Percentiles rank a stretch among this genome's conserved stretches.
Conservation (phyloP, 495 filamentous ascomycete genomes). For the Aspergillus biplanus region DNA sequence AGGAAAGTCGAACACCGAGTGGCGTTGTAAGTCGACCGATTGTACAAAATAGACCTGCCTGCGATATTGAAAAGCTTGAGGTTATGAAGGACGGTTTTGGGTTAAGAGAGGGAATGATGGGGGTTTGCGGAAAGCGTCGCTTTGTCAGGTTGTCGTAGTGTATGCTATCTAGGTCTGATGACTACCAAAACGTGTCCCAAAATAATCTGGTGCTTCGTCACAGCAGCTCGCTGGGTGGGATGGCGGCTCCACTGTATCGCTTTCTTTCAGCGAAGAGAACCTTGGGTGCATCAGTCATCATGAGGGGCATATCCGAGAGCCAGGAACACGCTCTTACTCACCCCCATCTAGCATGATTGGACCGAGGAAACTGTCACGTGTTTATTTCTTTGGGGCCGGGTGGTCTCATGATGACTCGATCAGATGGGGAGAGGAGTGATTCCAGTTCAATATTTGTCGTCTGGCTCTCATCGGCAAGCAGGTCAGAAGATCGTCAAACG, state of each 20-base stretch:
- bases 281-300: conserved; percentile 14
- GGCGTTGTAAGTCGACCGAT: not conserved
- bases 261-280: conserved; percentile 1
- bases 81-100: too few species aligned
- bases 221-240: not conserved
- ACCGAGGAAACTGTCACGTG: not conserved
- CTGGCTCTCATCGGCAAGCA: not conserved
- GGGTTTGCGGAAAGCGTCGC: not conserved
- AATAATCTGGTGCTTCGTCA: not conserved
- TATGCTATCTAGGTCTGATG: conserved; percentile 8
- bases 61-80: too few species aligned
- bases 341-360: not conserved
- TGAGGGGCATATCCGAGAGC: not conserved
- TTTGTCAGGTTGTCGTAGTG: not conserved
- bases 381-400: not conserved
- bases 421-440: not conserved
- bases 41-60: not conserved
- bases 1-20: not conserved
- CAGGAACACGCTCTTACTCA: not conserved
- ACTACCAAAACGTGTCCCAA: conserved; percentile 11
- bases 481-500: not conserved
- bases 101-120: not conserved
- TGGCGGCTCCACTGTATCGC: not conserved
- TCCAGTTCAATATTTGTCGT: too few species aligned
- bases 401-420: conserved; percentile 3